These are phyloP conservation scores for Sequoia sempervirens DNA, from an alignment of 75 land plant species.

Conservation along the genomic window DNA sequence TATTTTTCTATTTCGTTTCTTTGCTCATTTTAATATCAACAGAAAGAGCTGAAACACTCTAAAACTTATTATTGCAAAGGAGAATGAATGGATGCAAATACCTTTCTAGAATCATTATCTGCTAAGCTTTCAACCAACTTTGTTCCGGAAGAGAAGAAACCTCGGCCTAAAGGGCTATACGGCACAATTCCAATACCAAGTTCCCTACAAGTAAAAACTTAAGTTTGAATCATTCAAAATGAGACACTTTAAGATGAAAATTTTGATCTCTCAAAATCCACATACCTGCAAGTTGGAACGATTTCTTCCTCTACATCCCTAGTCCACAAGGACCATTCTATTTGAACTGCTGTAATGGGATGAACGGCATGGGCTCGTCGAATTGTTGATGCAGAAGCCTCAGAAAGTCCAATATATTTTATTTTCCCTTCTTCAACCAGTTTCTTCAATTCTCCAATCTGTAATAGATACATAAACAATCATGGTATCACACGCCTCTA, in stretches of 20 bases:
- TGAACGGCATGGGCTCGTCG: conserved; percentile 57
- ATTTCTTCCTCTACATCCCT: too few species aligned
- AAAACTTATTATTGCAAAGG: too few species aligned
- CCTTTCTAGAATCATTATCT: background rate
- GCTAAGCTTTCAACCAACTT: conserved; percentile 10
- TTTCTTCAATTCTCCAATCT: conserved; percentile 77
- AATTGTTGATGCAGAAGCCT: too few species aligned
- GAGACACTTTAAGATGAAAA: background rate
- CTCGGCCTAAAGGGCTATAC: too few species aligned
- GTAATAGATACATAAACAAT: background rate
- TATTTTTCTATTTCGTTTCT: too few species aligned
- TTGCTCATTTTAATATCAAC: too few species aligned
- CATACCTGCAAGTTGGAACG: conserved; percentile 63
- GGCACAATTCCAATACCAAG: too few species aligned
- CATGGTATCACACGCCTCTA: too few species aligned
- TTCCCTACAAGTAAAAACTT: conserved; percentile 21
- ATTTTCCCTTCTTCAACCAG: conserved; percentile 71
- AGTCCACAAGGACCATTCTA: background rate
- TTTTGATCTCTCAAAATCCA: background rate
- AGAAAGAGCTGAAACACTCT: too few species aligned
- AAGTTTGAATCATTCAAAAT: background rate
- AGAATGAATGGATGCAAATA: too few species aligned
- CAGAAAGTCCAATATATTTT: conserved; percentile 28
- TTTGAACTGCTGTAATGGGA: conserved; percentile 47
- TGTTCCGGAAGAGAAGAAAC: conserved; percentile 15